These are phyloP conservation scores for Babesia gibsoni DNA, from an alignment of 169 alveolate species.

Conservation along the genomic window DNA sequence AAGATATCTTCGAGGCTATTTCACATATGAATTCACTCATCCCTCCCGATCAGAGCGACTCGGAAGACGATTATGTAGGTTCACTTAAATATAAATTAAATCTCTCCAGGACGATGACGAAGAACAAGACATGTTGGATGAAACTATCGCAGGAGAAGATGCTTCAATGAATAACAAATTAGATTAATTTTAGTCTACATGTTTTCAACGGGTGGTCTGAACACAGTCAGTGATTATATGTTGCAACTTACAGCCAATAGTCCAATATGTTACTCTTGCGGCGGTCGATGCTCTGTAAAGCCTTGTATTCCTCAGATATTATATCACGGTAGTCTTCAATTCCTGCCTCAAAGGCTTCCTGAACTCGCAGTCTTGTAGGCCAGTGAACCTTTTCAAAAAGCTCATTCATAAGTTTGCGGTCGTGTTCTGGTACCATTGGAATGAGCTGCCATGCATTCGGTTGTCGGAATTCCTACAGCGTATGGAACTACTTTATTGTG, in stretches of 20 bases:
- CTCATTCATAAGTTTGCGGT: slow-evolving; percentile 29
- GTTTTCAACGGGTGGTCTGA: slow-evolving; percentile 14
- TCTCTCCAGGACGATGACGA: neutral
- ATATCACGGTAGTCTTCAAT: slow-evolving; percentile 69
- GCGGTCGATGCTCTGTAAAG: slow-evolving; percentile 31
- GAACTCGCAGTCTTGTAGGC: slow-evolving; percentile 75
- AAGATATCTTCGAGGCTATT: slow-evolving; percentile 30
- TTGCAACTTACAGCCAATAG: slow-evolving; percentile 52
- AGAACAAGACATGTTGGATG: neutral
- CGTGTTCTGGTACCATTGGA: slow-evolving; percentile 57
- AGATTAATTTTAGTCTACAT: neutral
- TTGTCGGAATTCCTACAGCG: slow-evolving; percentile 42
- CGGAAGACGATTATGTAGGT: slow-evolving; percentile 44
- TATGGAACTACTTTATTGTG: neutral
- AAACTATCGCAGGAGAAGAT: neutral
- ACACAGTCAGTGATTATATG: neutral
- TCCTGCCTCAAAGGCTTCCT: slow-evolving; percentile 71
- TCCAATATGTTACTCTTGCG: slow-evolving; percentile 29
- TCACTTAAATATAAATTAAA: neutral
- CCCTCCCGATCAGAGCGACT: neutral
- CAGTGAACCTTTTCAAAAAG: slow-evolving; percentile 67
- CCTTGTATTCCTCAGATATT: slow-evolving; percentile 59
- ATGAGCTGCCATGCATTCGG: slow-evolving; percentile 57
- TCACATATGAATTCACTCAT: slow-evolving; percentile 42
- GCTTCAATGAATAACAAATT: neutral